These are phyloP conservation scores for Hanseniaspora taiwanica DNA, from an alignment of 805 yeast species.

Conservation along the genomic window DNA sequence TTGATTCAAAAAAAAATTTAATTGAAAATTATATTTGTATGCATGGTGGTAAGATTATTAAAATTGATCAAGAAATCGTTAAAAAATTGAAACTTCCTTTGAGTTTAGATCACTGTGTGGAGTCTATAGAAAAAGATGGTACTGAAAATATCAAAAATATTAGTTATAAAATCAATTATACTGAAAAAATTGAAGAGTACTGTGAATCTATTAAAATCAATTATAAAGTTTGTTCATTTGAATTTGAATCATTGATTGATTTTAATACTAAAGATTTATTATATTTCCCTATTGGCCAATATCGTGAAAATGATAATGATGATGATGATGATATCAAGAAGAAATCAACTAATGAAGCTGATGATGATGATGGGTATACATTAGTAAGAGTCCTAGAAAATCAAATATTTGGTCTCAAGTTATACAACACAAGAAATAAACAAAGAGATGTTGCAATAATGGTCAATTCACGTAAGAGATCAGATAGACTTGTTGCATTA, in stretches of 20 bases:
- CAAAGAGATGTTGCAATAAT: slow-evolving; percentile 51
- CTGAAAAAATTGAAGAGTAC: slow-evolving; percentile 18
- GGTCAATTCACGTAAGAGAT: slow-evolving; percentile 57
- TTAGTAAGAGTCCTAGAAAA: slow-evolving; percentile 12
- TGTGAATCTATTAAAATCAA: slow-evolving; percentile 12
- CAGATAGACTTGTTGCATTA: slow-evolving; percentile 59
- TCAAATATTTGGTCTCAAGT: slow-evolving; percentile 16
- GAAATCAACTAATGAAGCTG: slow-evolving; percentile 1
- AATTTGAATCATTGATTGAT: slow-evolving; percentile 16
- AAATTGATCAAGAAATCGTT: background rate
- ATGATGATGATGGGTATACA: slow-evolving; percentile 8
- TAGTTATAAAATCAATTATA: slow-evolving; percentile 18
- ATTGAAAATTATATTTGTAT: slow-evolving; percentile 5
- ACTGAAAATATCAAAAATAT: slow-evolving; percentile 10
- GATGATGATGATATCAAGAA: background rate
- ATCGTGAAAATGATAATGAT: background rate
- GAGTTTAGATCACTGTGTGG: slow-evolving; percentile 1
- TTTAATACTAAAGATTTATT: slow-evolving; percentile 4
- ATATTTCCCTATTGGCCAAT: slow-evolving; percentile 3
- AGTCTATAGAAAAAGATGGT: background rate
- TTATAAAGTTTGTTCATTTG: slow-evolving; percentile 14
- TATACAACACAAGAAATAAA: slow-evolving; percentile 34
- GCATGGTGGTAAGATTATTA: slow-evolving; percentile 6
- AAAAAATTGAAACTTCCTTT: slow-evolving; percentile 4
- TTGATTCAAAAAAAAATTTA: slow-evolving; percentile 2